Percentiles rank a stretch among this genome's conserved stretches.
Conservation (phyloP, 1,284 basidiomycete species). For the Malassezia restricta region DNA sequence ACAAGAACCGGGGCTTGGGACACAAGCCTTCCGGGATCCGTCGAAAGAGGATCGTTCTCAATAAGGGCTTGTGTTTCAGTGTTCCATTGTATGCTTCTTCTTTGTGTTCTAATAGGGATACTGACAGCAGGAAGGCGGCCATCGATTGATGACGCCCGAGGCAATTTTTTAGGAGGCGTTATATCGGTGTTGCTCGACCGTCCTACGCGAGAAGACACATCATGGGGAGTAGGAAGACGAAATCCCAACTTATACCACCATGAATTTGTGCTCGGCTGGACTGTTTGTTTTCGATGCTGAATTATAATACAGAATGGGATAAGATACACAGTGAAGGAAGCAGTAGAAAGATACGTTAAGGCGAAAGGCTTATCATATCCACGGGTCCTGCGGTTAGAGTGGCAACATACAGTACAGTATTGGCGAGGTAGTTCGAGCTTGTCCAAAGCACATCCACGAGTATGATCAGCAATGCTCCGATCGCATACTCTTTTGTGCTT, state of each 20-base stretch:
- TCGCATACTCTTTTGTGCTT: slow-evolving; percentile 51
- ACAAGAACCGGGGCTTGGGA: background rate
- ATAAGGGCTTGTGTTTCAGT: background rate
- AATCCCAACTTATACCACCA: slow-evolving; percentile 37
- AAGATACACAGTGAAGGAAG: slow-evolving; percentile 78
- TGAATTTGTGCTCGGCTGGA: slow-evolving; percentile 10
- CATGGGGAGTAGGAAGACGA: slow-evolving; percentile 19
- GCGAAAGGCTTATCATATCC: slow-evolving; percentile 46
- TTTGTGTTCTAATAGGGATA: slow-evolving; percentile 3
- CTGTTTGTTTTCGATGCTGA: slow-evolving; percentile 4
- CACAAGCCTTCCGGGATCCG: background rate
- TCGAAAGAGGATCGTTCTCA: background rate
- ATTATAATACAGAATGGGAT: slow-evolving; percentile 53
- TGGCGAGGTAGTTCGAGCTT: slow-evolving; percentile 42
- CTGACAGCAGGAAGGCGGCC: slow-evolving; percentile 28
- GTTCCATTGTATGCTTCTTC: background rate
- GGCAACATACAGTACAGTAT: slow-evolving; percentile 20
- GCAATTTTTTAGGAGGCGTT: background rate
- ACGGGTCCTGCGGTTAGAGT: slow-evolving; percentile 20
- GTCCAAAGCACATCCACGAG: slow-evolving; percentile 75
- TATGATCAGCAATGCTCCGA: slow-evolving; percentile 62
- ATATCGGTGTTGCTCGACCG: background rate
- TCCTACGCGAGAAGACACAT: background rate
- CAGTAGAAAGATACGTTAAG: slow-evolving; percentile 74
- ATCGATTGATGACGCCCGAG: slow-evolving; percentile 38